A percentile compares a stretch with the other conserved stretches of the same genome.
phyloP scores from a whole-genome alignment of 1,139 yeast species.

The Wickerhamiella pararugosa region DNA sequence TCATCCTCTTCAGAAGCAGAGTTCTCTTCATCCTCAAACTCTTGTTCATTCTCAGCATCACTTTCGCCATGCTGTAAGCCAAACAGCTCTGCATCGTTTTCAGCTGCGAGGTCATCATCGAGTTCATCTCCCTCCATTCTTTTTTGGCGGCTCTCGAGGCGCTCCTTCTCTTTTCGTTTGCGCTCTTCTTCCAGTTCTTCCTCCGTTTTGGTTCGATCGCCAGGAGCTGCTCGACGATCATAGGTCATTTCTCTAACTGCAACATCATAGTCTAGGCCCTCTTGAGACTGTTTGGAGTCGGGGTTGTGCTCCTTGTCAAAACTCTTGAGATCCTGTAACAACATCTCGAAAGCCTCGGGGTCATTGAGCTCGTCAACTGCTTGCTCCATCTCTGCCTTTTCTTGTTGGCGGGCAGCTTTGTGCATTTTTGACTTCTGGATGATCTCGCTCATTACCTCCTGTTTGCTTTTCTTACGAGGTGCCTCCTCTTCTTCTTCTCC shows the following conservation, averaged over 20 bases:
- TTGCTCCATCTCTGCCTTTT: constrained; percentile 54
- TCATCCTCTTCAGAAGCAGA: constrained; percentile 13
- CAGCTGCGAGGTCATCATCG: constrained; percentile 33
- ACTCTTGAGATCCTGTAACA: constrained; percentile 45
- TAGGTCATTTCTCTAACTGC: constrained; percentile 65
- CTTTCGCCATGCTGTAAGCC: constrained; percentile 13
- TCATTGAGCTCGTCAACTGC: constrained; percentile 64
- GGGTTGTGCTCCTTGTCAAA: constrained; percentile 19
- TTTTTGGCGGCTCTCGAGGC: constrained; percentile 61
- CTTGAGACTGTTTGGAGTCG: constrained; percentile 19
- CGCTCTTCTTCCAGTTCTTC: constrained; percentile 67
- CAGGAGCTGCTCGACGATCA: constrained; percentile 86
- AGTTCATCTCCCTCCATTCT: constrained; percentile 63
- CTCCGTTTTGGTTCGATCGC: constrained; percentile 86
- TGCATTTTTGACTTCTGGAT: constrained; percentile 88
- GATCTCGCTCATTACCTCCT: constrained; percentile 93
- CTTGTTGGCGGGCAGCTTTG: constrained; percentile 75
- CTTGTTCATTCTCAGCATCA: constrained; percentile 34
- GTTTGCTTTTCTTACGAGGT: constrained; percentile 63
- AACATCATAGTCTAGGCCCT: constrained; percentile 53
- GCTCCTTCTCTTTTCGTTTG: constrained; percentile 46
- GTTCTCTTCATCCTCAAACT: constrained; percentile 24
- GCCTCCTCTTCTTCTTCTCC: constrained; percentile 27
- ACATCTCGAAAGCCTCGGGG: constrained; percentile 55
- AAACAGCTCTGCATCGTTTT: constrained; percentile 24